A percentile compares a stretch with the other conserved stretches of the same genome.
Conservation (phyloP, 768 basidiomycete genomes). For the Amyloporia xantha region DNA sequence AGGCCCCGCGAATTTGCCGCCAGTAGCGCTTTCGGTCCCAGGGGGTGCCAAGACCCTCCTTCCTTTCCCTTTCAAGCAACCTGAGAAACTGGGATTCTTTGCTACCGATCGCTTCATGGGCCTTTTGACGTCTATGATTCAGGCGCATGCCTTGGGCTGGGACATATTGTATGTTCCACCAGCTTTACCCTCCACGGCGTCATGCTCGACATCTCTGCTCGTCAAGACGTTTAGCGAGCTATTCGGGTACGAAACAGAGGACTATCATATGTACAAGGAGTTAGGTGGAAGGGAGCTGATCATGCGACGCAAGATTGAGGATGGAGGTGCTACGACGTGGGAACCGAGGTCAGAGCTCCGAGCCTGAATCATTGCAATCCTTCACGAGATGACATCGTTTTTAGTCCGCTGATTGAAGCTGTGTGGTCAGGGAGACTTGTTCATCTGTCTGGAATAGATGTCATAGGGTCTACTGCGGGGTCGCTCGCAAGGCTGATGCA, state of each 20-base stretch:
- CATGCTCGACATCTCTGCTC: constrained; percentile 53
- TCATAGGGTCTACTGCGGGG: constrained; percentile 60
- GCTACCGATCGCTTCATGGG: constrained; percentile 48
- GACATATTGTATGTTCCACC: constrained; percentile 61
- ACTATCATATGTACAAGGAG: constrained; percentile 62
- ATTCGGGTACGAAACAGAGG: constrained; percentile 55
- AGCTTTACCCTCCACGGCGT: constrained; percentile 49
- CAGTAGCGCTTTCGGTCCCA: constrained; percentile 35
- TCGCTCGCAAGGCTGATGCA: constrained; percentile 53
- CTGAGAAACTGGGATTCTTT: constrained; percentile 30
- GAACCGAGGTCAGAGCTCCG: constrained; percentile 45
- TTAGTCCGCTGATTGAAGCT: constrained; percentile 49
- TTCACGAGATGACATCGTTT: background rate
- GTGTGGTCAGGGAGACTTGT: constrained; percentile 51
- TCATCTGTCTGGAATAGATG: constrained; percentile 56
- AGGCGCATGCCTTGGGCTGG: constrained; percentile 59
- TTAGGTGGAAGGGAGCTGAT: constrained; percentile 58
- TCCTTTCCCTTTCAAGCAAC: constrained; percentile 36
- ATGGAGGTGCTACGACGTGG: constrained; percentile 46
- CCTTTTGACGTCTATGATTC: constrained; percentile 50
- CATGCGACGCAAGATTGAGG: constrained; percentile 53
- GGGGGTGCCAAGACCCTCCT: constrained; percentile 42
- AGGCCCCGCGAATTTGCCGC: constrained; percentile 20
- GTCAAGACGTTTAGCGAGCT: constrained; percentile 47
- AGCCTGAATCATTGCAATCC: background rate